Percentiles rank a stretch among this genome's conserved stretches.
Conservation (phyloP, 306 rosid species). For the Begonia masoniana region DNA sequence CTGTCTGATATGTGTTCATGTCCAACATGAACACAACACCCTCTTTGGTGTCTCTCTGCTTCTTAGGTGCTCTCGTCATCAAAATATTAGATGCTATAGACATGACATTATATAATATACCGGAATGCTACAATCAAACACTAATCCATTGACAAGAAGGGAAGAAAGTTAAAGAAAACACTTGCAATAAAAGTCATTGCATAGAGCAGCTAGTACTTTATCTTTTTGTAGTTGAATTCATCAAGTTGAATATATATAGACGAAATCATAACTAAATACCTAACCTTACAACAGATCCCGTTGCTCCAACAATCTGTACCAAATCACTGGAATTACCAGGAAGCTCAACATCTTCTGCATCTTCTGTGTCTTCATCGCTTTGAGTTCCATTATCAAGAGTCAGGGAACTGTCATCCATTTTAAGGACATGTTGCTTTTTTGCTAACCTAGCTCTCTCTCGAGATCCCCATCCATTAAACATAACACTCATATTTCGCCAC, state of each 20-base stretch:
- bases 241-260: background rate
- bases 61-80: no score
- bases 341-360: constrained; percentile 46
- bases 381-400: constrained; percentile 25
- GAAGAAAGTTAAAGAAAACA: background rate
- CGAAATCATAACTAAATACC: constrained; percentile 6
- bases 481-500: constrained; percentile 95
- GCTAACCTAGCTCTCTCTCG: constrained; percentile 70
- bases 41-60: no score
- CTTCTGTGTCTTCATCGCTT: constrained; percentile 71
- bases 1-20: no score
- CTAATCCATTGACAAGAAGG: background rate
- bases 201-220: no score
- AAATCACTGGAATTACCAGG: constrained; percentile 42
- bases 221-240: background rate
- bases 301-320: constrained; percentile 40
- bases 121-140: no score
- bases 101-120: no score
- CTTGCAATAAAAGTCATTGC: no score
- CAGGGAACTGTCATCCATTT: constrained; percentile 47
- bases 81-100: no score
- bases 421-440: constrained; percentile 44
- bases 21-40: no score
- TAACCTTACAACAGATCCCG: constrained; percentile 66
- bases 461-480: constrained; percentile 92